A percentile compares a stretch with the other conserved stretches of the same genome.
phyloP scores from a whole-genome alignment of 768 basidiomycete genomes.

The Epithele typhae region DNA sequence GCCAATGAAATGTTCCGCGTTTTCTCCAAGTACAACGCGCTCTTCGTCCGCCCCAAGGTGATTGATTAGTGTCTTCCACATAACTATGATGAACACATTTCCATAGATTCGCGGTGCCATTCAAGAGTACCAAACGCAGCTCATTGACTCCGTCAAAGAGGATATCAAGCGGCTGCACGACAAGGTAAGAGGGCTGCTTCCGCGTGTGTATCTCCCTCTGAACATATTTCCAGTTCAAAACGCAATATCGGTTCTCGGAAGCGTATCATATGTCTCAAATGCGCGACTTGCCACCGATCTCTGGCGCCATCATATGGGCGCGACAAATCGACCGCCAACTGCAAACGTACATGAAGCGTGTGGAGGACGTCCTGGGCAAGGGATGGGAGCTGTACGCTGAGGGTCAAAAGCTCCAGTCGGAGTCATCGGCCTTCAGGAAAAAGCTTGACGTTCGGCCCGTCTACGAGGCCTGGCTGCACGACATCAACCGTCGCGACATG shows the following conservation, averaged over 20 bases:
- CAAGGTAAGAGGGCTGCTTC: constrained; percentile 73
- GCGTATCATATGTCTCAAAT: constrained; percentile 98
- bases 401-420: constrained; percentile 93
- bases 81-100: neutral
- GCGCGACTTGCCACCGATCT: constrained; percentile 97
- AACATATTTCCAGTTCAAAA: constrained; percentile 87
- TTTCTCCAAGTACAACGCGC: constrained; percentile 96
- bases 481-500: constrained; percentile 92
- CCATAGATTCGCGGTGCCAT: constrained; percentile 91
- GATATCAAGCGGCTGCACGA: constrained; percentile 94
- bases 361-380: constrained; percentile 96
- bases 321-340: constrained; percentile 98
- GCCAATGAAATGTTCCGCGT: constrained; percentile 99
- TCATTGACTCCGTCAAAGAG: constrained; percentile 98
- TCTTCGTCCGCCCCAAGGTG: constrained; percentile 95
- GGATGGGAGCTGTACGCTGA: constrained; percentile 99
- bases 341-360: constrained; percentile 95
- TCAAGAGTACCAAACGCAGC: constrained; percentile 97
- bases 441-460: constrained; percentile 94
- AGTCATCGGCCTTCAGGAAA: constrained; percentile 86
- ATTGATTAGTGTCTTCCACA: neutral
- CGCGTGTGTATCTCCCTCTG: too few relatives aligned
- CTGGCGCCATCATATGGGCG: constrained; percentile 98
- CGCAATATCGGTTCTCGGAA: constrained; percentile 92
- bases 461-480: constrained; percentile 94